These are phyloP conservation scores for Cutaneotrichosporon cutaneum DNA, from an alignment of 1,284 basidiomycete genomes.

Conservation along the genomic window DNA sequence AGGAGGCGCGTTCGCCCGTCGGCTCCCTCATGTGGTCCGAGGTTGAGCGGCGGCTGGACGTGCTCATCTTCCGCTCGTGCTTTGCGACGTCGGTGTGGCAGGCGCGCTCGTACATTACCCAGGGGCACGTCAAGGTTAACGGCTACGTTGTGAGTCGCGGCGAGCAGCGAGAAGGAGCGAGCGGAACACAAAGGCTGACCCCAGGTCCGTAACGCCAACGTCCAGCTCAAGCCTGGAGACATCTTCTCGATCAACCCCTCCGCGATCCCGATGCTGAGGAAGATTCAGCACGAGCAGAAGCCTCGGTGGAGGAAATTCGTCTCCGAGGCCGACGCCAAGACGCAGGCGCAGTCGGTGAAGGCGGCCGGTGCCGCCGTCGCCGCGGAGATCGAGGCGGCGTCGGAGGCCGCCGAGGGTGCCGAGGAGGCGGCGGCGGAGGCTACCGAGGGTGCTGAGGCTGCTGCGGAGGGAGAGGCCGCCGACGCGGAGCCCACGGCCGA, in stretches of 20 bases:
- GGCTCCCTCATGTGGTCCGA: slow-evolving; percentile 88
- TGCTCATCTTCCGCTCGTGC: slow-evolving; percentile 86
- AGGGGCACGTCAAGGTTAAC: slow-evolving; percentile 85
- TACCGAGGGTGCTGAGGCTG: slow-evolving; percentile 4
- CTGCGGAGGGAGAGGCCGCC: slow-evolving; percentile 15
- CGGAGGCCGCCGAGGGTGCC: slow-evolving; percentile 4
- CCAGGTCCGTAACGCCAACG: slow-evolving; percentile 81
- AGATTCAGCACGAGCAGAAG: slow-evolving; percentile 26
- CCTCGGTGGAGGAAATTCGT: slow-evolving; percentile 23
- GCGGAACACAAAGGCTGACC: background rate
- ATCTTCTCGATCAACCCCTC: slow-evolving; percentile 83
- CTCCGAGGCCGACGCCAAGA: slow-evolving; percentile 33
- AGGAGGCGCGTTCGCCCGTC: slow-evolving; percentile 64
- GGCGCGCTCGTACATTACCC: slow-evolving; percentile 78
- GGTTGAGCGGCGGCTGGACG: slow-evolving; percentile 91
- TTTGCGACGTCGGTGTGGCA: slow-evolving; percentile 88
- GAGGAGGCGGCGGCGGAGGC: slow-evolving; percentile 21
- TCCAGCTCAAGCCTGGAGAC: slow-evolving; percentile 90
- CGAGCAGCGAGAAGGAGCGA: background rate
- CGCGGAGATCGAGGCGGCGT: slow-evolving; percentile 15
- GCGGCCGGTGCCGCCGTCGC: slow-evolving; percentile 12
- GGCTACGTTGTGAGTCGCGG: slow-evolving; percentile 70
- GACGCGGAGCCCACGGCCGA: slow-evolving; percentile 6
- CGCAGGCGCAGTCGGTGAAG: slow-evolving; percentile 27
- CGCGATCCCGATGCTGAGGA: slow-evolving; percentile 70